Conservation (phyloP, 2,329 filamentous ascomycete species). For the Claviceps quebecensis region DNA sequence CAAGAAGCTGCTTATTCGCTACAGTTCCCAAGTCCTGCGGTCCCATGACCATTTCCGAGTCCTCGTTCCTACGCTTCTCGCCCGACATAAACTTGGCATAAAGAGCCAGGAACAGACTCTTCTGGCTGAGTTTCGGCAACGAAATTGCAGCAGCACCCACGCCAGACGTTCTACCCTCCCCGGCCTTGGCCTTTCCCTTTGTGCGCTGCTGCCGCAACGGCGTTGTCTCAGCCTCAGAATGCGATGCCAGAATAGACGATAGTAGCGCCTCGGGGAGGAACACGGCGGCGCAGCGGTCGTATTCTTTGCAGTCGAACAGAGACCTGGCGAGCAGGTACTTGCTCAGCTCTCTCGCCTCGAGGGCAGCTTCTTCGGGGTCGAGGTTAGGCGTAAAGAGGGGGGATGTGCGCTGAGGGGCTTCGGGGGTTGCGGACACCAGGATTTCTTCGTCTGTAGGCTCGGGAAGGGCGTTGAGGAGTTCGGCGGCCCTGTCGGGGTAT, state of each 20-base stretch:
- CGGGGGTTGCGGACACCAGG: conserved; percentile 19
- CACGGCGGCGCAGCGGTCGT: conserved; percentile 79
- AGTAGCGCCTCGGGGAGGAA: conserved; percentile 72
- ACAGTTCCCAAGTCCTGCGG: conserved; percentile 78
- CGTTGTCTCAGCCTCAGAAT: conserved; percentile 18
- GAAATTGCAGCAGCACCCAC: conserved; percentile 7
- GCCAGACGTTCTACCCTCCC: conserved; percentile 4
- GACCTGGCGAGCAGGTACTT: conserved; percentile 85
- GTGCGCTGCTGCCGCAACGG: conserved; percentile 26
- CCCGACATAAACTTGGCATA: conserved; percentile 89
- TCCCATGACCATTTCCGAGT: conserved; percentile 92
- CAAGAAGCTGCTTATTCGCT: conserved; percentile 69
- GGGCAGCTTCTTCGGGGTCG: conserved; percentile 57
- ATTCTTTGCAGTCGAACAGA: conserved; percentile 90
- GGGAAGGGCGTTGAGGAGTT: conserved; percentile 75
- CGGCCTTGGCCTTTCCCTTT: conserved; percentile 43
- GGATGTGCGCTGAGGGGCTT: conserved; percentile 25
- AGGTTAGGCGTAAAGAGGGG: conserved; percentile 39
- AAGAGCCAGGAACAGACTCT: conserved; percentile 78
- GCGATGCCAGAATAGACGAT: conserved; percentile 46
- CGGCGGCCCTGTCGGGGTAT: conserved; percentile 60
- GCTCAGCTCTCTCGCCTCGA: conserved; percentile 68
- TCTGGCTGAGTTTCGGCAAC: conserved; percentile 61
- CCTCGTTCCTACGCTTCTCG: conserved; percentile 92
- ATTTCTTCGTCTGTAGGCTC: conserved; percentile 41